Evolutionary conservation across 1,139 yeast species (phyloP).

Genomic region (Nakaseomyces kungkrabaensis): DNA sequence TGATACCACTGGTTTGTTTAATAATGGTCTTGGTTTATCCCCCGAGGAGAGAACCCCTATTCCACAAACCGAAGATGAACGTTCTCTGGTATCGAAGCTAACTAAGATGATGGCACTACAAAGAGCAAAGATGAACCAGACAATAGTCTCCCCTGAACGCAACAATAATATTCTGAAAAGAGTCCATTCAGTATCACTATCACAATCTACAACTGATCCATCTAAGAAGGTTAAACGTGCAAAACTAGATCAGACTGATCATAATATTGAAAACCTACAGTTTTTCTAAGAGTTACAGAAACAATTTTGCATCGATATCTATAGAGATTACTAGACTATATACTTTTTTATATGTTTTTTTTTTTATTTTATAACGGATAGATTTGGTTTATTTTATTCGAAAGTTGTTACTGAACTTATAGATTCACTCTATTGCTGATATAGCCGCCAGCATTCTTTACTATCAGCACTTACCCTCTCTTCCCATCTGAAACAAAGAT

Average conservation of each 20-base stretch:
- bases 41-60: slow-evolving; percentile 11
- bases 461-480: too few species aligned
- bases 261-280: slow-evolving; percentile 13
- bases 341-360: background rate
- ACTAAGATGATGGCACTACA: slow-evolving; percentile 18
- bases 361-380: too few species aligned
- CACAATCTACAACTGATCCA: slow-evolving; percentile 22
- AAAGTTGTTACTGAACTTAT: too few species aligned
- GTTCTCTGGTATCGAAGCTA: slow-evolving; percentile 15
- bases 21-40: slow-evolving; percentile 25
- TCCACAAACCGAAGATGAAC: slow-evolving; percentile 21
- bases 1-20: slow-evolving; percentile 52
- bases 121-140: slow-evolving; percentile 3
- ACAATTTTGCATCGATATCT: too few species aligned
- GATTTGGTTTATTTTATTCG: background rate
- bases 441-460: too few species aligned
- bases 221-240: slow-evolving; percentile 25
- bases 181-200: slow-evolving; percentile 20
- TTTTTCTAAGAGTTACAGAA: slow-evolving; percentile 7
- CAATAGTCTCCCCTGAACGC: background rate
- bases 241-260: slow-evolving; percentile 22
- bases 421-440: too few species aligned
- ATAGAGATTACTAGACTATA: too few species aligned
- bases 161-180: slow-evolving; percentile 11
- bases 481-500: too few species aligned